A percentile compares a stretch with the other conserved stretches of the same genome.
phyloP scores from a whole-genome alignment of 176 grass and related monocot species.

The Stipa capillata region DNA sequence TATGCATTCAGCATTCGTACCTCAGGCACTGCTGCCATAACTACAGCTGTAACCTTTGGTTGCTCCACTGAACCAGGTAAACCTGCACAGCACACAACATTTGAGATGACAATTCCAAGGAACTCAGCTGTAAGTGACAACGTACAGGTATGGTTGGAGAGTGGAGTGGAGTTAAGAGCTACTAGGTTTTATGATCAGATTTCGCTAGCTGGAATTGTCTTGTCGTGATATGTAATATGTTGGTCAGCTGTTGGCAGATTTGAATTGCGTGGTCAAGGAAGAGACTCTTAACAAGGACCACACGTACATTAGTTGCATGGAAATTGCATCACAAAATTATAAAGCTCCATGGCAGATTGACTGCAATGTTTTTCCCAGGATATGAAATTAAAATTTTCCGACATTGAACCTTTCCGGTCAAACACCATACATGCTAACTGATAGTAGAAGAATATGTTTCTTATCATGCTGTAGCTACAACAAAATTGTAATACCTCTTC shows the following conservation, averaged over 20 bases:
- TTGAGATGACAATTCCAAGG: neutral
- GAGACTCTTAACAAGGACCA: neutral
- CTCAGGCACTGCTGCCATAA: slow-evolving; percentile 23
- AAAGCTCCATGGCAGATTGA: neutral
- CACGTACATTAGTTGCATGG: neutral
- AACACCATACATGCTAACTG: neutral
- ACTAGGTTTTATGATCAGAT: neutral
- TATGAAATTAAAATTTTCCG: neutral
- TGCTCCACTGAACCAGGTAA: slow-evolving; percentile 8
- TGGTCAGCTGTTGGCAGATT: neutral
- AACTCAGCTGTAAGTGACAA: neutral
- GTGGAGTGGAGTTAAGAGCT: no score
- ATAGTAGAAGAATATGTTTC: neutral
- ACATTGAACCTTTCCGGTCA: neutral
- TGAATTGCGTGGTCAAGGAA: neutral
- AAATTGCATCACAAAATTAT: neutral
- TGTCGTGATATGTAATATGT: neutral
- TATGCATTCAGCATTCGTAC: no score
- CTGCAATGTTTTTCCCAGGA: neutral
- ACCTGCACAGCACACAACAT: slow-evolving; percentile 12
- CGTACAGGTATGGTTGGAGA: neutral
- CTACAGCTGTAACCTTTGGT: slow-evolving; percentile 17
- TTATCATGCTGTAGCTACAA: neutral
- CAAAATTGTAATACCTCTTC: neutral
- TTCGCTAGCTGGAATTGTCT: neutral